Conservation (phyloP, 2,329 filamentous ascomycete species). For the Parascedosporium putredinis region DNA sequence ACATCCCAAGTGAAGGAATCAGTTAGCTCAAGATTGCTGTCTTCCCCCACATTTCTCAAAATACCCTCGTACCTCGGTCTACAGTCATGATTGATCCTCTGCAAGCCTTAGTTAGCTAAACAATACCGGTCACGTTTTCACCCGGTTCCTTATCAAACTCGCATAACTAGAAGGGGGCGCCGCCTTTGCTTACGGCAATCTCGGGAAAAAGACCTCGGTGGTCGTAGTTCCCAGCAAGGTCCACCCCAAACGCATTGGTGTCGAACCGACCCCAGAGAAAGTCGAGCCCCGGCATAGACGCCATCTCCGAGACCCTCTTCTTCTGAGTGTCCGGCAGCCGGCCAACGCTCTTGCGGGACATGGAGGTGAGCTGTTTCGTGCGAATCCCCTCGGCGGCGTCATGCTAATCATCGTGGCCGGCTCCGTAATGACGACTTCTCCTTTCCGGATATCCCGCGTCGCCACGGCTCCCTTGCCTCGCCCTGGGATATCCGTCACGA, state of each 20-base stretch:
- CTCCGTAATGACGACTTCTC: conserved; percentile 26
- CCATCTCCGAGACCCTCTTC: neutral
- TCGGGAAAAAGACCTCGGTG: conserved; percentile 16
- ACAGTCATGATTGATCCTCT: conserved; percentile 17
- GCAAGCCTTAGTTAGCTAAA: conserved; percentile 4
- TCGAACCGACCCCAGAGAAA: conserved; percentile 23
- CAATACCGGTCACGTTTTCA: neutral
- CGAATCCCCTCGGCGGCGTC: neutral
- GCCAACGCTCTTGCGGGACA: neutral
- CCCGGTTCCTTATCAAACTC: too few species aligned
- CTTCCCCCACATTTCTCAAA: too few species aligned
- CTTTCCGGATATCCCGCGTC: conserved; percentile 19
- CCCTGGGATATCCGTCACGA: conserved; percentile 18
- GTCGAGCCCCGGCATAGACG: neutral
- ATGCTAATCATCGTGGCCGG: conserved; percentile 18
- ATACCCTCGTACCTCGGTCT: conserved; percentile 20
- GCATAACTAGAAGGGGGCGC: too few species aligned
- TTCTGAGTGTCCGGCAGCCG: neutral
- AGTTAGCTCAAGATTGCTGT: too few species aligned
- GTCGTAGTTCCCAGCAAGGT: neutral
- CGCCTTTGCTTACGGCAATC: conserved; percentile 16
- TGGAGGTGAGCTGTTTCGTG: neutral
- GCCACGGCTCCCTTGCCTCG: conserved; percentile 25
- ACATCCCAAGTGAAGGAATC: too few species aligned
- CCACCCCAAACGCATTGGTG: conserved; percentile 21